Evolutionary conservation across 2,329 filamentous ascomycete species (phyloP), one percentile per base, ranked within the genome.

Genomic region (Xylaria hypoxylon): DNA sequence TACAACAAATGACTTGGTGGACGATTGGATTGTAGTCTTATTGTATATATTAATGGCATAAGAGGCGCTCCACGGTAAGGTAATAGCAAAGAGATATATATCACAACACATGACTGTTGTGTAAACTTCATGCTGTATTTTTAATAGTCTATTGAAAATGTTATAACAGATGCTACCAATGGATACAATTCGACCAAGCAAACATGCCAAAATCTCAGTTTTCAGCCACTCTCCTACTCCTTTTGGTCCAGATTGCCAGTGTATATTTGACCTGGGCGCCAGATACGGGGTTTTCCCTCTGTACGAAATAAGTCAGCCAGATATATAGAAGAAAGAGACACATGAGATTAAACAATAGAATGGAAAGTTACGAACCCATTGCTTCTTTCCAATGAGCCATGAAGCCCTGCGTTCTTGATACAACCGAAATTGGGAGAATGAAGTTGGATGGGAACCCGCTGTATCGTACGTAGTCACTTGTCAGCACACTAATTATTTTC

Each of bases 361-460:
- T 33, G 8, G 42, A 38, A 7, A 24, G 17, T 38, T 45, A 64
- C 64, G 33, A 51, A 70, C 65, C 62, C 71, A 72, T 72, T 31
- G 69, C 69, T 42, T 72, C 69, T 42, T 66, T 68, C 71, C 71
- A 72, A 40, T 72, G 71, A 2, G 71, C 68, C 68, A 72, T 70
- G 28, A 72, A 64, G 0, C 69, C 71, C 50, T 70, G 69, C 0
- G 68, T 70, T 13, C 70, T 63, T 22, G 69, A 70, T 35, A 71
- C 28, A 24, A 70, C 44, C 6, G 68, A 68, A n/a, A 72, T 72
- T 6, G 70, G 68, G 19, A 70, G 53, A n/a, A 71, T 70, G 28
- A 71, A 71, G 17, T 65, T 44, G 1, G 68, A 13, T 11, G 70
- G 68, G 35, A 69, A 70, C 5, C 68, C 70, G 19, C 69, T 71